Base-by-base conservation (phyloP, 306 rosid genomes). In the Argentina anserina region DNA sequence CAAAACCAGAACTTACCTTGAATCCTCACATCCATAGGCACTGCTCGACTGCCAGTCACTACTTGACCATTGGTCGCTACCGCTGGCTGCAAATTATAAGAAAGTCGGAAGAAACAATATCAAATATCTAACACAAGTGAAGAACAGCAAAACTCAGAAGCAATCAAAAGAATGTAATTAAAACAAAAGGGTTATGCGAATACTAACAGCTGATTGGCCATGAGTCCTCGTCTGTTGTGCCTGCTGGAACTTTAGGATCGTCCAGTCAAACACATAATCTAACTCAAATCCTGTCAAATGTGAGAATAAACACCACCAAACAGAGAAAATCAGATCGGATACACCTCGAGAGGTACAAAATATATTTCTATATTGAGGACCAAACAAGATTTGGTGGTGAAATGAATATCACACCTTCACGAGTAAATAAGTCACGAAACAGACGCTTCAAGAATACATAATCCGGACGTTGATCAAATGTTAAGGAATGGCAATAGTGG, bases 251-350 rank as follows among this genome's bases (percentile, higher is more conserved):
- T 89, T 91, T 69, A 87, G 81, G 80, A 91, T 76, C 79, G 97
- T 89, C 97, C 97, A 91, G 89, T 91, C 97, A 70, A 75, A 91
- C 72, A 87, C 77, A 74, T 69, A 59, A 72, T 91, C 97, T 61
- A 67, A 74, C 23, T 85, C 86, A 73, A 76, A 89, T 80, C 92
- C 97, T 91, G 95, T 67, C 36, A 81, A 82, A 70, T 36, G 62
- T 55, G 49, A 45, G 18, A 50, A 55, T 8, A 23, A 53, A 36
- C 65, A 70, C 64, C 75, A 70, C 33, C 3, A 36, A 36, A 34
- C 13, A 50, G 25, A 31, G 60, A 31, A 1, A 11, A 2, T 49
- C 60, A n/a, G 45, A 31, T 18, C 9, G 28, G 52, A 46, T 68
- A 67, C 40, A 45, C 26, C 63, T 56, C 6, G 3, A 26, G 7